Evolutionary conservation across 148 eudicot species (phyloP).

Genomic region (Vaccinium corymbosum): DNA sequence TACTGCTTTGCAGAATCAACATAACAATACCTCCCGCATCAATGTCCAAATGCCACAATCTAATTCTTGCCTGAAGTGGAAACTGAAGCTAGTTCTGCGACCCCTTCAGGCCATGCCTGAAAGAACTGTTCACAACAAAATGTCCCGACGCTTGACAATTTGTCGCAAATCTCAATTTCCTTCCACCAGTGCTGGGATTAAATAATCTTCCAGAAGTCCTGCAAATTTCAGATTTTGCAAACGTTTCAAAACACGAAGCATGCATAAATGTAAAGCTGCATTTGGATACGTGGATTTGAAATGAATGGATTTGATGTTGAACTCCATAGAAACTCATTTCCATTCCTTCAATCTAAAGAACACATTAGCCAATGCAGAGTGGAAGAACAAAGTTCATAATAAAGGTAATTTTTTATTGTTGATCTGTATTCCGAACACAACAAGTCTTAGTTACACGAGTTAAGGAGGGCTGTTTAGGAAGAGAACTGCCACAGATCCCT

Average conservation of each 20-base stretch:
- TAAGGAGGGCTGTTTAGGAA: background rate
- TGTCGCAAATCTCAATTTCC: background rate
- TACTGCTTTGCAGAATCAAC: background rate
- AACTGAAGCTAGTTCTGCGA: background rate
- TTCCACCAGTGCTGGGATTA: background rate
- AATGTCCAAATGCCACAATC: background rate
- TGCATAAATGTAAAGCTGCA: background rate
- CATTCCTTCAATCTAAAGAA: background rate
- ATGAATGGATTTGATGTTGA: background rate
- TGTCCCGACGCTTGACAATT: background rate
- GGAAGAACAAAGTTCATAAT: background rate
- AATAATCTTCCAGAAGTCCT: constrained; percentile 1
- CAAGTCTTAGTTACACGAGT: background rate
- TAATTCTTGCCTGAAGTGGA: background rate
- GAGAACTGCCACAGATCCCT: background rate
- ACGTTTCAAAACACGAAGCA: background rate
- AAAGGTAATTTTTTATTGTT: background rate
- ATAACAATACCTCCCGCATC: background rate
- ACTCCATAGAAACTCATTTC: background rate
- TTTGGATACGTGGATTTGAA: background rate
- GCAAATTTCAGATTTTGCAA: constrained; percentile 10
- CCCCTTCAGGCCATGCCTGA: background rate
- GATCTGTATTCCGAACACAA: background rate
- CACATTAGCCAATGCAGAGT: background rate
- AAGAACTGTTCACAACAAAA: background rate